Percentiles rank a stretch among this genome's conserved stretches.
Conservation (phyloP, 306 rosid genomes). For the Cucurbita pepo region DNA sequence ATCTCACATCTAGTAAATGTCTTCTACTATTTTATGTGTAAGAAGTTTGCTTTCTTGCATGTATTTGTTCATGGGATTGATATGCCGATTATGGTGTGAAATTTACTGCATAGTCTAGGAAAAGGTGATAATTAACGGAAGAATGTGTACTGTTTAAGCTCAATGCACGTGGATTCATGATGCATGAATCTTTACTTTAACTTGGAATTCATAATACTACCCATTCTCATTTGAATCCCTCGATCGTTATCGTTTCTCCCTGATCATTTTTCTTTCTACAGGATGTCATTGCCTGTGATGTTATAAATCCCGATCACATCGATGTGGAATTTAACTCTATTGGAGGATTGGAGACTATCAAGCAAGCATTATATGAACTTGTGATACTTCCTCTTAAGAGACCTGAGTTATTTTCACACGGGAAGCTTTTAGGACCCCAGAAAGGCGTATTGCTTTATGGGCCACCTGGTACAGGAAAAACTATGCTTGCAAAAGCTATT, state of each 20-base stretch:
- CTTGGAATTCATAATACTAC: background rate
- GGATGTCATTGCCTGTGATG: constrained; percentile 97
- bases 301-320: constrained; percentile 84
- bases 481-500: constrained; percentile 99
- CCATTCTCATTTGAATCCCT: background rate
- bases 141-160: background rate
- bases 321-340: constrained; percentile 76
- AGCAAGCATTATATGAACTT: constrained; percentile 68
- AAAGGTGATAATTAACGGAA: background rate
- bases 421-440: constrained; percentile 92
- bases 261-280: constrained; percentile 14
- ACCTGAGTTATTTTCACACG: constrained; percentile 68
- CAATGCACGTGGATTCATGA: background rate
- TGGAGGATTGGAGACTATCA: constrained; percentile 77
- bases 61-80: background rate
- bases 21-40: background rate
- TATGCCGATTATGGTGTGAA: background rate
- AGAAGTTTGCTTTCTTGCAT: background rate
- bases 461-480: constrained; percentile 99
- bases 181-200: background rate
- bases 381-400: constrained; percentile 85
- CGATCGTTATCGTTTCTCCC: background rate
- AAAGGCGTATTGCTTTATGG: constrained; percentile 89
- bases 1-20: background rate
- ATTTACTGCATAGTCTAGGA: too few species aligned